phyloP scores from a whole-genome alignment of 78 protist genomes.

The Cyanophora paradoxa region DNA sequence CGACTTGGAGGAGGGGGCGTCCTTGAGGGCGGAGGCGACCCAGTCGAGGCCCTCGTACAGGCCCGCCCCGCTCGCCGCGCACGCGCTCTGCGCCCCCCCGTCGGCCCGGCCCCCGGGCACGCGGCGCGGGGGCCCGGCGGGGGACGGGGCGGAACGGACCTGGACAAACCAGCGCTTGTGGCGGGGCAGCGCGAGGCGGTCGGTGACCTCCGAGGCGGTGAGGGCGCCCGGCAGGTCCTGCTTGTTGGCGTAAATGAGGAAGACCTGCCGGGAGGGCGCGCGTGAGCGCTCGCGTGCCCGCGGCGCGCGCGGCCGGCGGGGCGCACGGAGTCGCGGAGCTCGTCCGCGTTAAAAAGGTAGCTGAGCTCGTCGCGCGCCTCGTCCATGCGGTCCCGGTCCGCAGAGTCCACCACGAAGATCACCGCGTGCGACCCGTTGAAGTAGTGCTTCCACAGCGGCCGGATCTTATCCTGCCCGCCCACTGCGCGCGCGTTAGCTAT shows the following conservation, averaged over 20 bases:
- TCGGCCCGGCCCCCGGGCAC: background rate
- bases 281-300: too few relatives aligned
- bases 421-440: constrained; percentile 10
- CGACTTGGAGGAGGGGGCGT: too few relatives aligned
- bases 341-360: background rate
- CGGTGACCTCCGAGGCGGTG: background rate
- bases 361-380: constrained; percentile 28
- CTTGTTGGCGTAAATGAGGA: constrained; percentile 28
- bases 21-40: background rate
- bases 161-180: background rate
- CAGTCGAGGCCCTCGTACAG: constrained; percentile 40
- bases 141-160: too few relatives aligned
- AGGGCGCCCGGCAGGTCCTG: constrained; percentile 10
- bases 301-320: too few relatives aligned
- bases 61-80: constrained; percentile 51
- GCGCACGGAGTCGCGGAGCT: background rate
- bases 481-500: too few relatives aligned
- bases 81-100: constrained; percentile 29
- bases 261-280: too few relatives aligned
- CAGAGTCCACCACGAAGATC: constrained; percentile 31
- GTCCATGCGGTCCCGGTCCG: background rate
- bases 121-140: too few relatives aligned
- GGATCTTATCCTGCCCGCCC: constrained; percentile 95
- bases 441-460: constrained; percentile 85
- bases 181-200: background rate